Evolutionary conservation across 805 yeast genomes (phyloP), one percentile per base, ranked within the genome.

Genomic region (Torulaspora delbrueckii): DNA sequence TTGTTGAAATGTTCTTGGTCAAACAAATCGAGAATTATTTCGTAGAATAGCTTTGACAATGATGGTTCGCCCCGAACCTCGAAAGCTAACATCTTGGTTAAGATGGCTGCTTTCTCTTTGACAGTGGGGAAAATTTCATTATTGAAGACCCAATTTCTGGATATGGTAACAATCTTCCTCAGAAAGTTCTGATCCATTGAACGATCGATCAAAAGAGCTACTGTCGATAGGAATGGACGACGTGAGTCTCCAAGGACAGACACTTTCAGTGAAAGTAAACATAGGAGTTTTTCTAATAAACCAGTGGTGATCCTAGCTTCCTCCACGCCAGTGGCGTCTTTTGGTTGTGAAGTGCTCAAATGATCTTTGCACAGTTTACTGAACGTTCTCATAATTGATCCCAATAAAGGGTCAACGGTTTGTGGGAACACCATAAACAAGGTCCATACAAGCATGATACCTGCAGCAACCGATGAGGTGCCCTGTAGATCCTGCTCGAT

Each of bases 61-160:
- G 86, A 78, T 6, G 86, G 77, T 59, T 91, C 96, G 3, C 95
- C 96, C 52, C 96, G 75, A 36, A 82, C 74, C 59, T 91, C 98
- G 62, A 88, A 90, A 1, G 86, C 85, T 77, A 91, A 79, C 96
- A 95, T 89, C 66, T 93, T 93, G 10, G 90, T 78, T 46, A 93
- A 71, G 33, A 93, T 83, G 0, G 96, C 97, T 1, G 98, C 96
- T 62, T 93, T 93, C 59, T 93, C 99, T 62, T 93, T 95, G 2
- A 85, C 81, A 0, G 98, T 87, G 3, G 99, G 99, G 71, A 89
- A 89, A 18, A 87, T 73, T 53, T 87, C 96, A 46, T 82, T 78
- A 2, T 87, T 78, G 60, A 95, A 89, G 0, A 90, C 91, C 99
- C 99, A 93, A 12, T 76, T 76, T 57, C 90, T 79, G 1, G 90